Percentiles rank a stretch among this genome's conserved stretches.
These are phyloP conservation scores for Fraxinus excelsior DNA, from an alignment of 257 asterid species.

Conservation along the genomic window DNA sequence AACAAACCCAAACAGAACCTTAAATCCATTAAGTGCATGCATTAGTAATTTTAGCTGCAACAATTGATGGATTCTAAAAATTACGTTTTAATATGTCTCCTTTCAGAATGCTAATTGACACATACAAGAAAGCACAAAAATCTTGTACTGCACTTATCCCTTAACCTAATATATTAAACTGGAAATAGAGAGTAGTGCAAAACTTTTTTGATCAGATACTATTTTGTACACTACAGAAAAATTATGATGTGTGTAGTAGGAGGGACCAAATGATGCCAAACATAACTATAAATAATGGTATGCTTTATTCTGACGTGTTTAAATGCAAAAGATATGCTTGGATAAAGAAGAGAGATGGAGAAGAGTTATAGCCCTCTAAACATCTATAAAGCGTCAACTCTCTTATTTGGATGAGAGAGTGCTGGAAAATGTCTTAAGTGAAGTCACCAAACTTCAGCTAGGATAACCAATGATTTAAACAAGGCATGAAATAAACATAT, in stretches of 20 bases:
- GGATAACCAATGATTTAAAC: not conserved
- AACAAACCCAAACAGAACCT: conserved; percentile 1
- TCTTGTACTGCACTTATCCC: no score
- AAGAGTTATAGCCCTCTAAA: not conserved
- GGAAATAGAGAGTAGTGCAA: not conserved
- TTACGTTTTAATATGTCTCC: no score
- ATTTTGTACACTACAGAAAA: not conserved
- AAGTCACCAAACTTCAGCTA: not conserved
- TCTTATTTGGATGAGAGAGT: not conserved
- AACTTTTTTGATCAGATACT: not conserved
- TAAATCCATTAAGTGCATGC: not conserved
- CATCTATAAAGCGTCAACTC: not conserved
- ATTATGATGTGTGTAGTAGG: not conserved
- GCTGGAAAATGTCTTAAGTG: not conserved
- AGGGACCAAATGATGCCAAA: not conserved
- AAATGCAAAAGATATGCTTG: not conserved
- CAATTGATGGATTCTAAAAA: no score
- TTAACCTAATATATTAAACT: not conserved
- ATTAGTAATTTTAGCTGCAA: not conserved
- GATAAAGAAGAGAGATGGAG: not conserved
- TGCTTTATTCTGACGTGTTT: not conserved
- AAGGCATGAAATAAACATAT: not conserved
- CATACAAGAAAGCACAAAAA: no score
- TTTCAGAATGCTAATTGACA: no score
- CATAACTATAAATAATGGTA: not conserved